Evolutionary conservation across 106 monocot genomes (phyloP).

Genomic region (Hemerocallis citrina): DNA sequence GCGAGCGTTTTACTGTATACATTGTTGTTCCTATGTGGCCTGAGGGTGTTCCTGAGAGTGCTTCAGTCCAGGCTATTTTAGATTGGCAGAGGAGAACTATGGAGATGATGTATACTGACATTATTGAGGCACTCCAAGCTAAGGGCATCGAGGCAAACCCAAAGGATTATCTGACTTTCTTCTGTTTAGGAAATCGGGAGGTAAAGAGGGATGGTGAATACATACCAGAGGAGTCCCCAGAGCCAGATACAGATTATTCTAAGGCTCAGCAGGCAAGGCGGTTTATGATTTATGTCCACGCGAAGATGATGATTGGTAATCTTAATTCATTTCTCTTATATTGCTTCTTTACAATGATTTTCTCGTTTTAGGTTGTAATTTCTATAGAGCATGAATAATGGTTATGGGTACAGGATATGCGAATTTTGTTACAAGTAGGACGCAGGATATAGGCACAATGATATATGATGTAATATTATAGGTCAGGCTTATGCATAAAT

Average conservation of each 20-base stretch:
- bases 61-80: slow-evolving; percentile 42
- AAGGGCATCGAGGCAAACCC: slow-evolving; percentile 33
- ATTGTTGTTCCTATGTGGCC: slow-evolving; percentile 62
- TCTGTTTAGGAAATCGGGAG: slow-evolving; percentile 49
- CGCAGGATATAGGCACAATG: too few species aligned
- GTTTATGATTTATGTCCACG: slow-evolving; percentile 54
- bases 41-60: slow-evolving; percentile 29
- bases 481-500: too few species aligned
- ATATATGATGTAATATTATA: too few species aligned
- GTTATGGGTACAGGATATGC: too few species aligned
- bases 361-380: not conserved
- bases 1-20: slow-evolving; percentile 40
- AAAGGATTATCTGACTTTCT: slow-evolving; percentile 43
- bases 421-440: too few species aligned
- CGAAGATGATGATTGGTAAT: slow-evolving; percentile 61
- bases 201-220: slow-evolving; percentile 31
- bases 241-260: slow-evolving; percentile 31
- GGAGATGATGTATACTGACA: slow-evolving; percentile 57
- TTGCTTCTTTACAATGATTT: not conserved
- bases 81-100: slow-evolving; percentile 49
- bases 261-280: slow-evolving; percentile 36
- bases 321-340: not conserved
- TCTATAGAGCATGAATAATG: not conserved
- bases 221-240: slow-evolving; percentile 22
- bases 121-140: slow-evolving; percentile 24